Evolutionary conservation across 495 filamentous ascomycete species (phyloP), one percentile per base, ranked within the genome.

Genomic region (Penicillium arizonense): DNA sequence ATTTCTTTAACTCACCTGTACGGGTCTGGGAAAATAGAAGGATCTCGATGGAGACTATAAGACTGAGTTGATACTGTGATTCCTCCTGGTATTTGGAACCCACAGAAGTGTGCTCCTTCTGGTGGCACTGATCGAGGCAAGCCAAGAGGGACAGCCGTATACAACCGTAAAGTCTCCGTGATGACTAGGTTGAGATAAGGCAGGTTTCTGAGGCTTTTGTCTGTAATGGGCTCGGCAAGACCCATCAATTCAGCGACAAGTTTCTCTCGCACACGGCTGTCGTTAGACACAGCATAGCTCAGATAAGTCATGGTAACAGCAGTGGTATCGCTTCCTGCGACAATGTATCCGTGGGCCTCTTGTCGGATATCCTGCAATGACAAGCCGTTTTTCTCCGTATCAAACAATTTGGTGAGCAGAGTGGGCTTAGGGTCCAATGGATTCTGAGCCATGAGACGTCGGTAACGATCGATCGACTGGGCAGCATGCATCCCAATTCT

Each of bases 291-390:
- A 8, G 62, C 59, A 57, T 71, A 75, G 3, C 64, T 41, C 9
- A 77, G 61, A 47, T 73, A 79, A 0, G 74, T 78, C 21, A 79
- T 38, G 0, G 71, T 73, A 0, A 72, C 62, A 1, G 74, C 69
- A 2, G 78, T 81, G 0, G 80, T 80, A 36, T 82, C 78, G 12
- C 65, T 72, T 1, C 80, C 80, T 0, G 78, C 82, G 1, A 84
- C 41, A 42, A 84, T 78, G 41, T 79, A 79, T 1, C 50, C 55
- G 18, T 65, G 57, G 0, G 78, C 78, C 30, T 80, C 74, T 5
- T 58, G 40, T 5, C 34, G 33, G 35, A 83, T 70, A 28, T 82
- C 77, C 0, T 55, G 37, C 8, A 69, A 55, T 5, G 60, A 56
- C 1, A 79, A 52, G 1, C 72, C 69, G 8, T 73, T 66, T 12